Percentiles rank a stretch among this genome's conserved stretches.
Evolutionary conservation across 805 yeast genomes (phyloP).

Genomic region (Barnettozyma botsteinii): DNA sequence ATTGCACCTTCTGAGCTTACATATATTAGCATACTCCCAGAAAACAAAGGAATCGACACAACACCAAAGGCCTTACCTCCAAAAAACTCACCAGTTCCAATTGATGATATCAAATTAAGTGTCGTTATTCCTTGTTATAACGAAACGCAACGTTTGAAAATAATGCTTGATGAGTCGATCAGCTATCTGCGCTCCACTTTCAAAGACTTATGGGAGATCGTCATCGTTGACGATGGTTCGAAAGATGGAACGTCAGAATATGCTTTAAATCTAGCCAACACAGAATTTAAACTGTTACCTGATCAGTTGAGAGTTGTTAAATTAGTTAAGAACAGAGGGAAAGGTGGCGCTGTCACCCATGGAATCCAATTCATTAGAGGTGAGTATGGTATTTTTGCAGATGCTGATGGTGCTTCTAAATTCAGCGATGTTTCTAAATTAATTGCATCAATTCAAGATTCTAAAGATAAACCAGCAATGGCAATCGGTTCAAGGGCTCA

Average conservation of each 20-base stretch:
- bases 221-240: constrained; percentile 91
- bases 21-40: constrained; percentile 44
- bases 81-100: constrained; percentile 10
- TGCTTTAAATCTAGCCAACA: constrained; percentile 54
- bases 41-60: constrained; percentile 24
- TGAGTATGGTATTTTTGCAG: constrained; percentile 75
- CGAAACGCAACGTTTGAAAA: constrained; percentile 65
- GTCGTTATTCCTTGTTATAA: constrained; percentile 93
- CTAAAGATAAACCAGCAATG: constrained; percentile 41
- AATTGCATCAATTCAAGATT: constrained; percentile 33
- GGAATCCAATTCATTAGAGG: constrained; percentile 80
- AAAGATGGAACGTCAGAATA: constrained; percentile 69
- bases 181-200: constrained; percentile 40
- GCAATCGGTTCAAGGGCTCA: constrained; percentile 95
- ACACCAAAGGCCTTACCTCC: constrained; percentile 30
- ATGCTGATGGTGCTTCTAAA: constrained; percentile 94
- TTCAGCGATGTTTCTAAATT: constrained; percentile 64
- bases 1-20: constrained; percentile 47
- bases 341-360: constrained; percentile 95
- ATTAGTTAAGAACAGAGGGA: constrained; percentile 77
- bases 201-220: constrained; percentile 56
- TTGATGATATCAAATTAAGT: constrained; percentile 48
- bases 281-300: constrained; percentile 42
- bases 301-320: constrained; percentile 66
- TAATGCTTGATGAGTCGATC: constrained; percentile 68